phyloP scores from a whole-genome alignment of 139 green algal species.

The Chlorella sorokiniana region DNA sequence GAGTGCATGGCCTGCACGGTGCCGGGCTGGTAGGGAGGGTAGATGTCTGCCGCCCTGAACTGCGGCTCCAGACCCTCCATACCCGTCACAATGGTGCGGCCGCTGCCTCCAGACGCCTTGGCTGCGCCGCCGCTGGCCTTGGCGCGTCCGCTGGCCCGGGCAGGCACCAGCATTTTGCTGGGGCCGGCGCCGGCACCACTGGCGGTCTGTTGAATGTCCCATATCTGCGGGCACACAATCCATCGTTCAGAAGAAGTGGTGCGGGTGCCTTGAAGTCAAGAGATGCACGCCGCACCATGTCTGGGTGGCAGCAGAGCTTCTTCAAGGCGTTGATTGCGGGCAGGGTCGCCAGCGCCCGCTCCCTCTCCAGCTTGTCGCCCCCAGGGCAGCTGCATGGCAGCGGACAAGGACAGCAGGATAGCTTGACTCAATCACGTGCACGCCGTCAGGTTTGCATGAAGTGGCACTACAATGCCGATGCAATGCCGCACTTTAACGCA shows the following conservation, averaged over 20 bases:
- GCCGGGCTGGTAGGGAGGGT: slow-evolving; percentile 46
- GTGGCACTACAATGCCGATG: background rate
- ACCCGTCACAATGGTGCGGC: slow-evolving; percentile 47
- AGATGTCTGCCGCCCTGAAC: slow-evolving; percentile 59
- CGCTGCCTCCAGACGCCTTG: background rate
- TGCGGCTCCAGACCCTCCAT: slow-evolving; percentile 74
- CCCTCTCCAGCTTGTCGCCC: slow-evolving; percentile 16
- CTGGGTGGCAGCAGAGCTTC: slow-evolving; percentile 98
- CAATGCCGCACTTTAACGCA: background rate
- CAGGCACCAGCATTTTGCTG: background rate
- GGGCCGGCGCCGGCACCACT: background rate
- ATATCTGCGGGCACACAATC: slow-evolving; percentile 51
- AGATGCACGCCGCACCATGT: slow-evolving; percentile 68
- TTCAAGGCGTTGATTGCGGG: slow-evolving; percentile 89
- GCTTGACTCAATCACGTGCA: background rate
- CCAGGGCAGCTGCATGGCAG: slow-evolving; percentile 1
- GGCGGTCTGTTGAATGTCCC: slow-evolving; percentile 55
- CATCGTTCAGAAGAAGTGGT: too few species aligned
- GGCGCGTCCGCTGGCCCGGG: slow-evolving; percentile 6
- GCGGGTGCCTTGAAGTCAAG: too few species aligned
- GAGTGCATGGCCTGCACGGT: slow-evolving; percentile 58
- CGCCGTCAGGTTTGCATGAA: background rate
- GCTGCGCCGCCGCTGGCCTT: slow-evolving; percentile 14
- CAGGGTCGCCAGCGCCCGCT: slow-evolving; percentile 47
- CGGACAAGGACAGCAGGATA: too few species aligned